Conservation (phyloP, 495 filamentous ascomycete genomes). For the Talaromyces ruber region DNA sequence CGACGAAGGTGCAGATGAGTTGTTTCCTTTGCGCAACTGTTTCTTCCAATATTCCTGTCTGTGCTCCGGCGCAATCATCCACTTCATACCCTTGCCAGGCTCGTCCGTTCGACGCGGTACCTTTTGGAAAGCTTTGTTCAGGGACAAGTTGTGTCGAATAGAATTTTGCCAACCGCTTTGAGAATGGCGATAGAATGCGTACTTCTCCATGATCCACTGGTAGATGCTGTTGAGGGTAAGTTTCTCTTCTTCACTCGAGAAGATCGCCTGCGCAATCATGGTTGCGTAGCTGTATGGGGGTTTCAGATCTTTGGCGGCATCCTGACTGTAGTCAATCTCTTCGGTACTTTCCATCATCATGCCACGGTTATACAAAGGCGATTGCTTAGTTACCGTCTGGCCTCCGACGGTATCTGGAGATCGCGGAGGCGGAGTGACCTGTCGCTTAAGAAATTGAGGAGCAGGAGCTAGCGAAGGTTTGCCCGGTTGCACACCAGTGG, state of each 20-base stretch:
- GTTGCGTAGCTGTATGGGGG: constrained; percentile 95
- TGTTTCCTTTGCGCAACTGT: constrained; percentile 35
- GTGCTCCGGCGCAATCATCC: constrained; percentile 75
- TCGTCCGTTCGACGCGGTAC: constrained; percentile 86
- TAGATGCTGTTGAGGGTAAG: constrained; percentile 87
- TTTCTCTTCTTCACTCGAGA: constrained; percentile 74
- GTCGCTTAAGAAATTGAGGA: constrained; percentile 59
- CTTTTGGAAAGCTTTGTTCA: constrained; percentile 90
- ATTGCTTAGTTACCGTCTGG: constrained; percentile 44
- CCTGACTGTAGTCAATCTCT: constrained; percentile 76
- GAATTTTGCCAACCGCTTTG: constrained; percentile 94
- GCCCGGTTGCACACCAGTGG: constrained; percentile 19
- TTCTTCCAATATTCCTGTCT: constrained; percentile 70
- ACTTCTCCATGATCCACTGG: constrained; percentile 77
- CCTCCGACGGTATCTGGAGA: constrained; percentile 34
- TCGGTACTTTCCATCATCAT: constrained; percentile 68
- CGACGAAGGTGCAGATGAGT: constrained; percentile 39
- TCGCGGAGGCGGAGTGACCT: constrained; percentile 55
- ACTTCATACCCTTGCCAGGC: constrained; percentile 98
- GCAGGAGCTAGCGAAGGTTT: constrained; percentile 58
- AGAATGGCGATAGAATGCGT: constrained; percentile 82
- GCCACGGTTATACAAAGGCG: constrained; percentile 53
- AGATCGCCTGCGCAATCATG: constrained; percentile 91
- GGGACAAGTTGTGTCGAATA: constrained; percentile 89
- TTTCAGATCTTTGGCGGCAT: constrained; percentile 80